Evolutionary conservation across 371 early-diverging fungal genomes (phyloP), one percentile per base, ranked within the genome.

Genomic region (Actinomortierella ambigua): DNA sequence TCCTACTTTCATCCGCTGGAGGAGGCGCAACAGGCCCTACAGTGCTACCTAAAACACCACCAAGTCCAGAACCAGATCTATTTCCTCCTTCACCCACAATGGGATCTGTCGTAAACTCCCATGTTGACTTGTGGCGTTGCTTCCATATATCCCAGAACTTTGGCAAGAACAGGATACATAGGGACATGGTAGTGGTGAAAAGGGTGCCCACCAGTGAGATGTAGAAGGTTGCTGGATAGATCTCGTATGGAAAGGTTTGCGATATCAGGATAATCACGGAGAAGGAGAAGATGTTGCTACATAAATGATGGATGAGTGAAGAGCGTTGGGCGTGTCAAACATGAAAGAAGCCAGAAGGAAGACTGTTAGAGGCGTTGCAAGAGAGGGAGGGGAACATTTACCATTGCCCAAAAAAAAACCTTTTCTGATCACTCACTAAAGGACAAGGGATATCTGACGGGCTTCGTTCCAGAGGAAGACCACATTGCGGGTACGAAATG

Each of bases 391-490:
- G n/a, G n/a, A n/a, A n/a, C n/a, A n/a, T n/a, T n/a, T 34, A 11
- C 7, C 34, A 34, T 34, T 11, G 7, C 34, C 34, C 11, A 11
- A 34, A 11, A 14, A 23, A 11, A 23, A 43, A 22, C n/a, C 20
- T 18, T 18, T 26, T 39, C 4, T 29, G 3, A 29, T 23, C 29
- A 50, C 68, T 50, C 62, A 68, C 68, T 69, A 69, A 2, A 63
- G 27, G 6, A 63, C 63, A 43, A 62, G 29, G 0, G 69, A 27
- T 3, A 69, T 69, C 29, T 59, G 60, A 9, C 53, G 27, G 43
- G 69, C 63, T 27, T 63, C 69, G 41, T 68, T 68, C 69, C 69
- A 68, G 2, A 68, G 51, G 27, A 43, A 59, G 15, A 55, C 28
- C 7, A 68, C 63, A 29, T 68, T 63, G 15, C 69, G 29, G 11